Evolutionary conservation across 2,329 filamentous ascomycete species (phyloP).

Genomic region (Ilyonectria destructans): DNA sequence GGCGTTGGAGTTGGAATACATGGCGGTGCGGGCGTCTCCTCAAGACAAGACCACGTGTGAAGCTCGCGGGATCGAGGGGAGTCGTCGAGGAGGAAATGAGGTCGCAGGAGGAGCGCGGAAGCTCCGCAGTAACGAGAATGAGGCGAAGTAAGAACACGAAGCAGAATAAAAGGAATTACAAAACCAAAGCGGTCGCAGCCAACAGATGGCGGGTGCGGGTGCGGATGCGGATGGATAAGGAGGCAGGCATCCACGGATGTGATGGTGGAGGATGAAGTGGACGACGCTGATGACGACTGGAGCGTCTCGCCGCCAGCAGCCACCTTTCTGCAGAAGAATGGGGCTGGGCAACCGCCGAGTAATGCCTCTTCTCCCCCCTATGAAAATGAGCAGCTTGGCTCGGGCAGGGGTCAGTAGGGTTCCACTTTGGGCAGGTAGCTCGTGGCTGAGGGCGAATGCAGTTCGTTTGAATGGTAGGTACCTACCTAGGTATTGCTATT

Average conservation of each 20-base stretch:
- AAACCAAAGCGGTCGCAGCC: constrained; percentile 12
- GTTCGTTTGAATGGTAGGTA: background rate
- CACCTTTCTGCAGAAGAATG: constrained; percentile 9
- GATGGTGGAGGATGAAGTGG: constrained; percentile 25
- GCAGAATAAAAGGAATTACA: constrained; percentile 10
- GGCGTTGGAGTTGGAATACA: constrained; percentile 93
- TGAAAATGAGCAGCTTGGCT: constrained; percentile 24
- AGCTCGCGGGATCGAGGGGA: constrained; percentile 37
- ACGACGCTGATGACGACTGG: constrained; percentile 23
- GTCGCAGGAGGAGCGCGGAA: constrained; percentile 44
- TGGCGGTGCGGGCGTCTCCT: constrained; percentile 58
- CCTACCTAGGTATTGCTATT: too few species aligned
- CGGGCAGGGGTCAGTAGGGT: constrained; percentile 16
- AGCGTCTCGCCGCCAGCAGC: constrained; percentile 9
- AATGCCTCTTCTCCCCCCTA: constrained; percentile 2
- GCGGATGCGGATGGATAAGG: constrained; percentile 20
- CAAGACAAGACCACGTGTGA: constrained; percentile 34
- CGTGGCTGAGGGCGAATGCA: constrained; percentile 21
- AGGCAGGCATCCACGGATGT: constrained; percentile 29
- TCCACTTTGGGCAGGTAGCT: constrained; percentile 14
- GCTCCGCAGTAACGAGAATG: constrained; percentile 42
- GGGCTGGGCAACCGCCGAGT: constrained; percentile 11
- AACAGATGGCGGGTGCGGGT: constrained; percentile 3
- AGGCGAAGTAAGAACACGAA: constrained; percentile 16
- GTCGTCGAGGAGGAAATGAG: constrained; percentile 19